A percentile compares a stretch with the other conserved stretches of the same genome.
Conservation (phyloP, 2,329 filamentous ascomycete species). For the Nemania sp. region DNA sequence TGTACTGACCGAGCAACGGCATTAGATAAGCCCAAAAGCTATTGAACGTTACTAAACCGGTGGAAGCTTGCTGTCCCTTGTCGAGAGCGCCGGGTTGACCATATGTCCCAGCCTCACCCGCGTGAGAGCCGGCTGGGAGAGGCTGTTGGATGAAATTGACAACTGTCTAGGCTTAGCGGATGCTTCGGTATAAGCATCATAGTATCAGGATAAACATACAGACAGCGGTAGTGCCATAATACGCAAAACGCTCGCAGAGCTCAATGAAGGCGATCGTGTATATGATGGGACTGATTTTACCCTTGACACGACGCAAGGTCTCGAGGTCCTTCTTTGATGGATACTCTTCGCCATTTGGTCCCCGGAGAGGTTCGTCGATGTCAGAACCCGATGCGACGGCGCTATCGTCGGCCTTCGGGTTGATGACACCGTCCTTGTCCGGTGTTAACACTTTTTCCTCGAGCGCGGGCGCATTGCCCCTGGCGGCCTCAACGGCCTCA, state of each 20-base stretch:
- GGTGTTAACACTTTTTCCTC: constrained; percentile 21
- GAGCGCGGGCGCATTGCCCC: constrained; percentile 5
- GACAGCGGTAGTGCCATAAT: constrained; percentile 64
- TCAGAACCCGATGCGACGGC: constrained; percentile 25
- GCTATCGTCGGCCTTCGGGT: constrained; percentile 14
- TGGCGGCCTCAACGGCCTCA: constrained; percentile 25
- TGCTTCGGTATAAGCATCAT: background rate
- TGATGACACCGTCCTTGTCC: constrained; percentile 4
- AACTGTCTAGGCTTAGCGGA: constrained; percentile 32
- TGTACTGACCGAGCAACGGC: constrained; percentile 36
- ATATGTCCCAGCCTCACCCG: constrained; percentile 49
- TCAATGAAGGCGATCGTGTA: constrained; percentile 30
- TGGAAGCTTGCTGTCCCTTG: constrained; percentile 42
- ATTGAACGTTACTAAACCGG: constrained; percentile 37
- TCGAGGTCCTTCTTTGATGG: constrained; percentile 25
- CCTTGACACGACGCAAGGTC: constrained; percentile 29
- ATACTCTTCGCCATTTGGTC: constrained; percentile 33
- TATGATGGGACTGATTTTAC: constrained; percentile 24
- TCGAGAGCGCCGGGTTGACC: constrained; percentile 58
- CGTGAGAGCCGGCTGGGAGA: constrained; percentile 48
- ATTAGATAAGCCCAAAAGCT: constrained; percentile 40
- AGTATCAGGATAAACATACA: constrained; percentile 47
- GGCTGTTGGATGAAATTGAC: constrained; percentile 57
- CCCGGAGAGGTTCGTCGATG: constrained; percentile 29
- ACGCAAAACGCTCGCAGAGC: constrained; percentile 60